These are phyloP conservation scores for Sarocladiaceae sp. DNA, from an alignment of 2,329 filamentous ascomycete species.

Conservation along the genomic window DNA sequence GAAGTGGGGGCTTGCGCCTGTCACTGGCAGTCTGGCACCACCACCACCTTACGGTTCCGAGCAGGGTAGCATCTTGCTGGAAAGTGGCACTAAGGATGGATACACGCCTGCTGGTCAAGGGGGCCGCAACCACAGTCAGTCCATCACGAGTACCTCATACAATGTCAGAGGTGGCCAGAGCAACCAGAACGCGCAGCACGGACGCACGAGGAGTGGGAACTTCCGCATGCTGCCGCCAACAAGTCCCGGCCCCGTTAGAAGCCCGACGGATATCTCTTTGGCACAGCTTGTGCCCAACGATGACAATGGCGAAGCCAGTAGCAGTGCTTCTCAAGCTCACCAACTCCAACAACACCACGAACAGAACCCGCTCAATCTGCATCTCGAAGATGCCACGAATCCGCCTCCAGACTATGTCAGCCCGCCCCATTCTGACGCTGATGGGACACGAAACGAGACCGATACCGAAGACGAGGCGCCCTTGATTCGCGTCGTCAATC, in stretches of 20 bases:
- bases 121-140: constrained; percentile 40
- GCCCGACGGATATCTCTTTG: constrained; percentile 92
- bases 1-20: constrained; percentile 96
- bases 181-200: constrained; percentile 56
- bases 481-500: constrained; percentile 43
- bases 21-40: constrained; percentile 89
- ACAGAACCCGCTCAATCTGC: constrained; percentile 31
- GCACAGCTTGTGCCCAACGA: constrained; percentile 72
- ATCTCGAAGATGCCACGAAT: constrained; percentile 49
- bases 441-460: constrained; percentile 27
- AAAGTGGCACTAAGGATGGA: constrained; percentile 66
- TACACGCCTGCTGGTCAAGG: constrained; percentile 36
- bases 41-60: constrained; percentile 96
- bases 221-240: constrained; percentile 69
- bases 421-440: constrained; percentile 38
- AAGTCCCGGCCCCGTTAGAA: constrained; percentile 82
- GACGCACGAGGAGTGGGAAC: constrained; percentile 69
- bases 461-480: constrained; percentile 48
- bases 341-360: constrained; percentile 22
- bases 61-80: constrained; percentile 90
- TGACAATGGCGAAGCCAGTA: constrained; percentile 57
- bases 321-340: constrained; percentile 14
- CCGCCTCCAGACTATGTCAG: constrained; percentile 69
- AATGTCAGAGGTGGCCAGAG: constrained; percentile 30
- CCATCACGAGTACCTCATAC: constrained; percentile 29